Base-by-base conservation (phyloP, 805 yeast genomes). In the Starmerella cellae region DNA sequence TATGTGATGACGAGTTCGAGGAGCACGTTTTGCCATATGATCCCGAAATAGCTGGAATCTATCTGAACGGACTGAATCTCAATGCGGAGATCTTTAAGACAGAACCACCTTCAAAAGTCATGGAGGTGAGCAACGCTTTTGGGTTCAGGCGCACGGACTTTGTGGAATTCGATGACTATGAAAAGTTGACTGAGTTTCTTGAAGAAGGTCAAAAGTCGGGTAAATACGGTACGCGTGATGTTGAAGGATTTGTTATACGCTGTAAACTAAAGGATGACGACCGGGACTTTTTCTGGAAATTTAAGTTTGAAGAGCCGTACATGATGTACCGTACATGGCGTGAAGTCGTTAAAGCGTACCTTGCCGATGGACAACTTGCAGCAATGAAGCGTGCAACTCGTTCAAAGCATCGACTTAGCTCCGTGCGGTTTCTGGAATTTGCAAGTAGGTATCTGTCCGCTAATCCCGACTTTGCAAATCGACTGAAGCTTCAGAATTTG, bases 271-370 rank as follows among this genome's bases (percentile, higher is more conserved):
- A 46, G 37, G 42, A 34, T 11, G 17, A 13, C 6, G 19, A 10
- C 17, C 10, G 16, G 14, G 82, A 77, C 48, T 84, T 71, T 54
- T 82, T 88, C 60, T 91, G 85, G 73, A 91, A 91, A 62, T 91
- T 67, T 65, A 91, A 91, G 60, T 91, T 91, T 59, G 94, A 85
- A 51, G 94, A 91, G 61, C 98, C 98, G 0, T 91, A 91, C 57
- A 63, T 85, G 35, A 70, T 91, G 70, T 91, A 85, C 60, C 70
- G 99, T 45, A 82, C 81, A 53, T 75, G 93, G 73, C 70, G 99
- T 50, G 97, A 91, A 55, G 81, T 76, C 2, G 26, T 42, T 10
- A 77, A 73, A 55, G 65, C 64, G 35, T 71, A 72, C 46, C 67
- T 81, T 9, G 20, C 18, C 16, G 33, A 35, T 10, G 36, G 63